Percentiles rank a stretch among this genome's conserved stretches.
phyloP scores from a whole-genome alignment of 140 eudicot species.

The Oenanthe javanica region DNA sequence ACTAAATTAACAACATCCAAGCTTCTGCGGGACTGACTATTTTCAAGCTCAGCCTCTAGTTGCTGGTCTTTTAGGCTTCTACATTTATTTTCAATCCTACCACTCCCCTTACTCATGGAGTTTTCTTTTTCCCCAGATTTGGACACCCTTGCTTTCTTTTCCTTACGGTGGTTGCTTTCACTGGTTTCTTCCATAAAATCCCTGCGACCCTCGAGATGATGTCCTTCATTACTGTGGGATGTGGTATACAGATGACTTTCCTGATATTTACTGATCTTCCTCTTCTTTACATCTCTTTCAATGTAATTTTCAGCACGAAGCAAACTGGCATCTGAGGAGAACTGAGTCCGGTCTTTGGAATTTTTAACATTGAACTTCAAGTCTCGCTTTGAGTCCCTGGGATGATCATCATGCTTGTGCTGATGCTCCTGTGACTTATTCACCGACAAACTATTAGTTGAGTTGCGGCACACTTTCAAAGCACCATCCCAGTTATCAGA shows the following conservation, averaged over 20 bases:
- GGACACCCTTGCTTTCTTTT: slow-evolving; percentile 57
- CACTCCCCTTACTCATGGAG: slow-evolving; percentile 30
- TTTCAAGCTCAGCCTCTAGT: slow-evolving; percentile 13
- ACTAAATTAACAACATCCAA: slow-evolving; percentile 31
- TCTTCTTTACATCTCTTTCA: slow-evolving; percentile 42
- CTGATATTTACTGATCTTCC: slow-evolving; percentile 38
- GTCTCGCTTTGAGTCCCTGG: slow-evolving; percentile 4
- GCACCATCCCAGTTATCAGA: slow-evolving; percentile 37
- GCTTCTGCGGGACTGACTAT: slow-evolving; percentile 15
- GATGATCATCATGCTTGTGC: slow-evolving; percentile 7
- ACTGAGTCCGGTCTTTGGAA: slow-evolving; percentile 1
- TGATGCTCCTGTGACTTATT: slow-evolving; percentile 26
- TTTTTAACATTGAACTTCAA: not conserved
- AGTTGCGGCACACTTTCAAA: slow-evolving; percentile 29
- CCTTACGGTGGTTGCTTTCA: slow-evolving; percentile 40
- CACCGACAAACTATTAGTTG: slow-evolving; percentile 29
- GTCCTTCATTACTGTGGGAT: slow-evolving; percentile 12
- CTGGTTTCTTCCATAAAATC: slow-evolving; percentile 26
- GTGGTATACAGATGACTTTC: slow-evolving; percentile 13
- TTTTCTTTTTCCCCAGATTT: slow-evolving; percentile 45
- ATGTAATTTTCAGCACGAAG: not conserved
- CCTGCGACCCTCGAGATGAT: slow-evolving; percentile 15
- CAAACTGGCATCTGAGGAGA: slow-evolving; percentile 7
- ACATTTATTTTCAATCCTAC: slow-evolving; percentile 20
- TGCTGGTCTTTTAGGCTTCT: slow-evolving; percentile 33